phyloP scores from a whole-genome alignment of 805 yeast species.

The Jamesozyma spencerorum region DNA sequence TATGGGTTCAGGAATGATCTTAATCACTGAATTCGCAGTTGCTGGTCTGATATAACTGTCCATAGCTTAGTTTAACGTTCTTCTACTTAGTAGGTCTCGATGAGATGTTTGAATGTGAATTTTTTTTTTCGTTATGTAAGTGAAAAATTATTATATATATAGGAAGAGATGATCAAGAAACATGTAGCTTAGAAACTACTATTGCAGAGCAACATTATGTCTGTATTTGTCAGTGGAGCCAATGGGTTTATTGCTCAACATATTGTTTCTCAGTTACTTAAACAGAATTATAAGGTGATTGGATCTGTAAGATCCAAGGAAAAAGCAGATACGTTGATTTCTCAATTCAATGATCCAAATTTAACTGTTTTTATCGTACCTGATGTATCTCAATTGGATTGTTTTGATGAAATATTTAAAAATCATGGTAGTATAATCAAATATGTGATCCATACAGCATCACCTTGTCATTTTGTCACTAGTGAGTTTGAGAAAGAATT shows the following conservation, averaged over 20 bases:
- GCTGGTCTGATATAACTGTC: constrained; percentile 12
- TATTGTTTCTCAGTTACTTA: constrained; percentile 33
- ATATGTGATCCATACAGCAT: constrained; percentile 42
- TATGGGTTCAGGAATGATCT: constrained; percentile 49
- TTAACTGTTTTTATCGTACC: constrained; percentile 29
- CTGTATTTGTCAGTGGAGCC: constrained; percentile 42
- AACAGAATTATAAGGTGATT: constrained; percentile 33
- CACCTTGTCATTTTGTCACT: constrained; percentile 35
- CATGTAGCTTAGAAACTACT: too few species aligned
- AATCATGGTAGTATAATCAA: constrained; percentile 33
- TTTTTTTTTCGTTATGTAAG: not conserved
- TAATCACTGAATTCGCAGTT: constrained; percentile 12
- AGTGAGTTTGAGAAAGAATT: constrained; percentile 39
- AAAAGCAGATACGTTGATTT: constrained; percentile 34
- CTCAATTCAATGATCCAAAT: constrained; percentile 11
- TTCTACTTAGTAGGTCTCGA: not conserved
- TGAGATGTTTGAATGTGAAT: not conserved
- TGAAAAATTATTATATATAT: not conserved
- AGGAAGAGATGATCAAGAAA: not conserved
- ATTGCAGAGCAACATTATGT: too few species aligned
- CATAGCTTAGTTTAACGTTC: constrained; percentile 8
- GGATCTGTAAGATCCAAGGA: constrained; percentile 40
- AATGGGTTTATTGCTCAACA: constrained; percentile 46
- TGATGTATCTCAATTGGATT: constrained; percentile 30
- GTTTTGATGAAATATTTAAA: constrained; percentile 39